These are phyloP conservation scores for Mycena chlorophos DNA, from an alignment of 768 basidiomycete genomes.

Conservation along the genomic window DNA sequence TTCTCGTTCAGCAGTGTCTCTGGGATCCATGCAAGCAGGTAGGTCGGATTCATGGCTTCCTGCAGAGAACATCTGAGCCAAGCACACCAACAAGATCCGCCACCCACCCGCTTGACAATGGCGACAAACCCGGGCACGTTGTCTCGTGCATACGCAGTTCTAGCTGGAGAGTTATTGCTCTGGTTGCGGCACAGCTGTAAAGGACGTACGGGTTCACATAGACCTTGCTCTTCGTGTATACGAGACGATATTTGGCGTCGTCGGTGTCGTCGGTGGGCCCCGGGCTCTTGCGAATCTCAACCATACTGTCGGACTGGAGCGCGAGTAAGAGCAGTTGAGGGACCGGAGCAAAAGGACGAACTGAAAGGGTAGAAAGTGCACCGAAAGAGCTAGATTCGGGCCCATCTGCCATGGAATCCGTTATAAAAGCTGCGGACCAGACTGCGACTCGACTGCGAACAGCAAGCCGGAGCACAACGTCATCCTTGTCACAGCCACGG, in stretches of 20 bases:
- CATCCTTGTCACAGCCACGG: too few relatives aligned
- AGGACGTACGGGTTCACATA: conserved; percentile 78
- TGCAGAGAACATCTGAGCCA: conserved; percentile 29
- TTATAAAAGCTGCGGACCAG: conserved; percentile 20
- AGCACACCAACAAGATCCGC: conserved; percentile 13
- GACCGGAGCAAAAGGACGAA: conserved; percentile 30
- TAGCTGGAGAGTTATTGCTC: not conserved
- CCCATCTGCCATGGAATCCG: conserved; percentile 16
- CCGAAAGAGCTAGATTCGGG: conserved; percentile 40
- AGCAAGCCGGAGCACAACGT: too few relatives aligned
- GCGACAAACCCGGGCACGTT: conserved; percentile 94
- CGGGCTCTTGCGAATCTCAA: conserved; percentile 63
- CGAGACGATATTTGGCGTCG: conserved; percentile 69
- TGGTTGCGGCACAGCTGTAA: not conserved
- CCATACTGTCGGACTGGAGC: conserved; percentile 63
- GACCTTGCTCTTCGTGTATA: conserved; percentile 93
- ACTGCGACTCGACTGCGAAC: conserved; percentile 7
- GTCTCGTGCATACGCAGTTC: conserved; percentile 82
- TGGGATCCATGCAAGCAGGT: conserved; percentile 92
- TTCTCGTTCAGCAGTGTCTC: conserved; percentile 81
- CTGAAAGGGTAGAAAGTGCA: conserved; percentile 48
- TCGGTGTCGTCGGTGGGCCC: conserved; percentile 31
- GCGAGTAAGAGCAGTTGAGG: conserved; percentile 13
- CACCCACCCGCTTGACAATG: conserved; percentile 81
- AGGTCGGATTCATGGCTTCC: conserved; percentile 75